Base-by-base conservation (phyloP, 2,329 filamentous ascomycete genomes). In the Biscogniauxia mediterranea region DNA sequence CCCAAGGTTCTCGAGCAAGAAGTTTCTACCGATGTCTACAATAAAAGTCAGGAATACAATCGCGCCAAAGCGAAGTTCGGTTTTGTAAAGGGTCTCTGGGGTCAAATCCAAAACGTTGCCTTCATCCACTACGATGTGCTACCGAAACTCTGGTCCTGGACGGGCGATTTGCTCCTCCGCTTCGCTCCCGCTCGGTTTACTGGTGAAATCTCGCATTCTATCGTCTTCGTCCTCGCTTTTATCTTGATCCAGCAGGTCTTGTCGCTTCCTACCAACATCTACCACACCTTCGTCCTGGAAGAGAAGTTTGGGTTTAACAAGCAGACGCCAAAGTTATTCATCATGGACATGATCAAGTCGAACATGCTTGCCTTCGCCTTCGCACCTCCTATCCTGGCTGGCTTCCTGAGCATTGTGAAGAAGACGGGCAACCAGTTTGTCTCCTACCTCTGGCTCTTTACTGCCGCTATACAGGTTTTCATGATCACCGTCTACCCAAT, bases 301-400 rank as follows among this genome's bases (percentile, higher is more conserved):
- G 93, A 97, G 79, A 91, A 92, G 74, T 99, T 96, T 71, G 95
- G 95, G 55, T 99, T 99, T 86, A 99, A 99, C 79, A 99, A 99
- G 81, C 93, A 97, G 83, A 98, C 95, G 0, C 81, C 92, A 59
- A 88, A 88, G 76, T 83, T 98, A 28, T 99, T 94, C 83, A 74
- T 97, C 57, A 91, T 86, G 70, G 95, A 99, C 75, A 88, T 97
- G 80, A 76, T 98, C 80, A 99, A 99, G 83, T 88, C 89, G 32
- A 93, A 97, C 76, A 83, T 91, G 69, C 85, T 99, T 61, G 87
- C 89, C 56, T 83, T 96, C 68, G 87, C 86, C 54, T 84, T 99
- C 61, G 90, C 92, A 63, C 88, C 92, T 56, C 95, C 96, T 0
- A 89, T 99, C 69, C 90, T 97, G 65, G 91, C 92, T 67, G 95